Evolutionary conservation across 345 rosid species (phyloP).

Genomic region (Leavenworthia alabamica): DNA sequence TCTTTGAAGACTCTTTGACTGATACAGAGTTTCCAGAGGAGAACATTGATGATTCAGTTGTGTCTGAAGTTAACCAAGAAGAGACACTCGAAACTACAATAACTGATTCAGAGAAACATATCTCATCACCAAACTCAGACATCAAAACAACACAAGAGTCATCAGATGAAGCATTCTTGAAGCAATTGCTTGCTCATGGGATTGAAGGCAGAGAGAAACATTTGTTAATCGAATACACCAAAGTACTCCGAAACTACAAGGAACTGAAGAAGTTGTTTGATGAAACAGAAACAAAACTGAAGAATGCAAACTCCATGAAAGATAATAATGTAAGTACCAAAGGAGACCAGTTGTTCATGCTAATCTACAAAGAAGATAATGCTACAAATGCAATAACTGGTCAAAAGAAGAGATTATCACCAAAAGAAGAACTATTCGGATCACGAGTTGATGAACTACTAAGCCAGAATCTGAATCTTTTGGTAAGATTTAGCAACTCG

Average conservation of each 20-base stretch:
- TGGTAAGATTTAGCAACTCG: conserved; percentile 73
- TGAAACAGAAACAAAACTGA: conserved; percentile 42
- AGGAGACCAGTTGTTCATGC: conserved; percentile 27
- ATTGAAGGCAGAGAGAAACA: conserved; percentile 57
- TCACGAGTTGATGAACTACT: conserved; percentile 54
- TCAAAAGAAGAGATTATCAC: conserved; percentile 30
- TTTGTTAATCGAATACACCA: conserved; percentile 52
- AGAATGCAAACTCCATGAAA: conserved; percentile 45
- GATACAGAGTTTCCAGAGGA: too few species aligned
- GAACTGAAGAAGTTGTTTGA: conserved; percentile 57
- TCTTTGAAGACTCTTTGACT: too few species aligned
- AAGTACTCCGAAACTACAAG: conserved; percentile 58
- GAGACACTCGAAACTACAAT: background rate
- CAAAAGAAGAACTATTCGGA: conserved; percentile 49
- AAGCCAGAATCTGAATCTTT: conserved; percentile 75
- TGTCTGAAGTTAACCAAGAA: too few species aligned
- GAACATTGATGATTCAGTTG: too few species aligned
- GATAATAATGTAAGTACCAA: conserved; percentile 48
- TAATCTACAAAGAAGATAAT: conserved; percentile 19
- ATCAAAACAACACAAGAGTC: conserved; percentile 41
- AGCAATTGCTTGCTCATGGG: conserved; percentile 45
- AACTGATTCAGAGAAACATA: background rate
- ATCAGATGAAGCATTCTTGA: conserved; percentile 57
- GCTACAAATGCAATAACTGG: conserved; percentile 22
- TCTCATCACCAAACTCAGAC: background rate